Evolutionary conservation across 208 protist species (phyloP), one percentile per base, ranked within the genome.

Genomic region (Acanthamoeba healyi): DNA sequence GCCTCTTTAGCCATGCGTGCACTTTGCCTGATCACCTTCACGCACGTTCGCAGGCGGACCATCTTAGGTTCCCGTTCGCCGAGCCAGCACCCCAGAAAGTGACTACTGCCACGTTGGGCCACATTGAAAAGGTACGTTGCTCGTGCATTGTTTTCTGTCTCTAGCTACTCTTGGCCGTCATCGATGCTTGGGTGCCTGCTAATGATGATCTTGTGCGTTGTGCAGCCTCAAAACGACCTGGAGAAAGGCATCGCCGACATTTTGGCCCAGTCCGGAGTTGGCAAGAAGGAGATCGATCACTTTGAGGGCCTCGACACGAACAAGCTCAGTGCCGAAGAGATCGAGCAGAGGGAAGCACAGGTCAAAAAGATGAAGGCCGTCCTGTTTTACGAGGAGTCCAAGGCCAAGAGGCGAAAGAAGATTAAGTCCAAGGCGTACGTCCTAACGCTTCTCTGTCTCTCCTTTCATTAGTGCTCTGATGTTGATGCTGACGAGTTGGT

Each of bases 341-440:
- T 82, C 32, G 6, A 38, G 7, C 32, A 93, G 51, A 42, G 89
- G 29, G 89, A 93, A n/a, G 42, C 67, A 19, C 89, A 82, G 29
- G 82, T 93, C 89, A 46, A 84, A 42, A 93, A 93, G 44, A 93
- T 82, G 67, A 93, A 93, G 89, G 67, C 65, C 22, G 24, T 93
- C 24, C 51, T 93, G 38, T 93, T 93, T 42, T 93, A 93, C 51
- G 42, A 77, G 24, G 89, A 93, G 89, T 6, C 44, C 29, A 93
- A 93, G 65, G 67, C 67, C 49, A 93, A 93, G 89, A n/a, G 89
- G 32, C 49, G 70, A 44, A 93, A 93, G 89, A 93, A 93, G 49
- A 93, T 93, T 65, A 93, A 93, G 89, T 70, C 46, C 65, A 93
- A 93, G 44, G 65, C 58, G 63, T 93, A 93, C 88, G 65, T 58